A percentile compares a stretch with the other conserved stretches of the same genome.
These are phyloP conservation scores for Phytophthora pisi DNA, from an alignment of 352 stramenopile species.

Conservation along the genomic window DNA sequence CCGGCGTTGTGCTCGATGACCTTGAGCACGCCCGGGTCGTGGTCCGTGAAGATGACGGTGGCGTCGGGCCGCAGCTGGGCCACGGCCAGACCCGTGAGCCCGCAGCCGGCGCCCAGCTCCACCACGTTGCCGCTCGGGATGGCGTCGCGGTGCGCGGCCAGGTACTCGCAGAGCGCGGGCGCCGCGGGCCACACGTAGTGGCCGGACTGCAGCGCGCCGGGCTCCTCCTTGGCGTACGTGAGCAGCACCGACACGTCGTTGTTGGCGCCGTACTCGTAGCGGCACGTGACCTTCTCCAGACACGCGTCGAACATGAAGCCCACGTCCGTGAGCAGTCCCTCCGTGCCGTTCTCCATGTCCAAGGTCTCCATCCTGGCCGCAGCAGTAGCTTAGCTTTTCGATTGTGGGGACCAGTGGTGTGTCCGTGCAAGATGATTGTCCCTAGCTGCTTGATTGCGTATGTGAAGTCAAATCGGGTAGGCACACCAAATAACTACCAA, in stretches of 20 bases:
- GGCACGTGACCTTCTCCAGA: slow-evolving; percentile 70
- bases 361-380: slow-evolving; percentile 27
- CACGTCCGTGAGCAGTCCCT: slow-evolving; percentile 55
- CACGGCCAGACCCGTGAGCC: slow-evolving; percentile 64
- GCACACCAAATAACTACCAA: not conserved
- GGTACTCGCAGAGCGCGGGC: slow-evolving; percentile 67
- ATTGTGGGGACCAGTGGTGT: slow-evolving; percentile 9
- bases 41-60: slow-evolving; percentile 80
- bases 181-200: slow-evolving; percentile 77
- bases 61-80: slow-evolving; percentile 64
- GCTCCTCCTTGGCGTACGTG: slow-evolving; percentile 71
- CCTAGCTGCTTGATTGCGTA: slow-evolving; percentile 19
- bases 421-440: not conserved
- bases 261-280: slow-evolving; percentile 59
- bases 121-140: slow-evolving; percentile 68
- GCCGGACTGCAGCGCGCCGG: slow-evolving; percentile 56
- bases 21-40: slow-evolving; percentile 83
- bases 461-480: slow-evolving; percentile 9
- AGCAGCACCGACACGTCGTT: slow-evolving; percentile 69
- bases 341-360: slow-evolving; percentile 44
- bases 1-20: slow-evolving; percentile 77
- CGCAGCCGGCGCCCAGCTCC: slow-evolving; percentile 72
- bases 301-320: slow-evolving; percentile 75
- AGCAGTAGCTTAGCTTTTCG: slow-evolving; percentile 2
- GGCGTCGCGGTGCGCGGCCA: slow-evolving; percentile 47